Base-by-base conservation (phyloP, 2,329 filamentous ascomycete species). In the Trichophyton schoenleinii region DNA sequence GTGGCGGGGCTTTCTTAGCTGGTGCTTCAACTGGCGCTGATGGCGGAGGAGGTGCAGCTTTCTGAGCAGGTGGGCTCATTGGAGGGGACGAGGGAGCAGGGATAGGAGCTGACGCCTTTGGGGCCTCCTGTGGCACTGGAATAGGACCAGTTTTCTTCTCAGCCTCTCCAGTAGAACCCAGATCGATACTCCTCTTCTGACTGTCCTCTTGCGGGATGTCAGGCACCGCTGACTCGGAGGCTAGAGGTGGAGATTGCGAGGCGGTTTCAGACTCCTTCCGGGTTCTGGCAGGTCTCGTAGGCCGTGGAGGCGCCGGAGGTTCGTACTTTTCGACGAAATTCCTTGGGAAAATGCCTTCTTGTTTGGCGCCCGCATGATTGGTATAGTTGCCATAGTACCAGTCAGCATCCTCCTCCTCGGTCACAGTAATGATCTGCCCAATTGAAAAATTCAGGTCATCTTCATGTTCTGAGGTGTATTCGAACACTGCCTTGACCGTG, bases 271-370 rank as follows among this genome's bases (percentile, higher is more conserved):
- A 69, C 42, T 87, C 84, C 71, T 84, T 88, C 78, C 87, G 91
- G 59, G 82, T 76, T 66, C 89, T 86, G 62, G 74, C 77, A 15
- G 83, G 79, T 69, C 94, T 85, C 65, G 83, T 82, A 62, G 94
- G 94, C 63, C 94, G 85, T 63, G 91, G 90, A 63, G 94, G 94
- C 65, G 92, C 87, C 61, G 86, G 87, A 42, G 94, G 94, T 73
- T 97, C 92, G 75, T 90, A 95, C 76, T 87, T 90, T 75, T 99
- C 94, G 70, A 99, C 94, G 72, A 99, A 99, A 77, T 97, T 99
- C 72, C 88, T 87, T 59, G 91, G 92, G 74, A 96, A 97, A 68
- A 96, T 88, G 67, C 92, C 92, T 70, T 91, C 86, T 71, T 86
- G 83, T 74, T 87, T 90, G 65, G 74, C 76, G 61, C 94, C 94